Percentiles rank a stretch among this genome's conserved stretches.
Evolutionary conservation across 306 rosid genomes (phyloP).

Genomic region (Quercus engelmannii): DNA sequence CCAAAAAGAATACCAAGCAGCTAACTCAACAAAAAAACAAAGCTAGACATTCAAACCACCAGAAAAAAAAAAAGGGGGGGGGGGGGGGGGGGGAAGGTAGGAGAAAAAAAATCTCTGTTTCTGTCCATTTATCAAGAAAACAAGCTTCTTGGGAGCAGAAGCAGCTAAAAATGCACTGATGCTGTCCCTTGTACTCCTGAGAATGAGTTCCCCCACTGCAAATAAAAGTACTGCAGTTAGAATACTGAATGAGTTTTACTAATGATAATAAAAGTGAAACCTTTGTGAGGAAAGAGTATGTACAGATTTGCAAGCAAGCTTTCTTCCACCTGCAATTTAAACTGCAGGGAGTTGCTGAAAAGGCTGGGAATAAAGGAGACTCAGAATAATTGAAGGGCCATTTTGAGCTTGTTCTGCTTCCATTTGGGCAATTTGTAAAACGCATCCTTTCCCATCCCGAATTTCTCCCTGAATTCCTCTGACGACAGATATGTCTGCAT

Average conservation of each 20-base stretch:
- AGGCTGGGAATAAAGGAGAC: conserved; percentile 17
- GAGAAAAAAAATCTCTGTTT: conserved; percentile 18
- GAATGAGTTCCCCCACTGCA: conserved; percentile 47
- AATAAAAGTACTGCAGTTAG: conserved; percentile 4
- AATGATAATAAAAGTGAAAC: conserved; percentile 7
- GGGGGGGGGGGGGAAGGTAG: neutral
- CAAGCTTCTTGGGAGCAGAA: conserved; percentile 69
- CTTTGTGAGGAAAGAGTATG: conserved; percentile 12
- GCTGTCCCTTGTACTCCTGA: conserved; percentile 70
- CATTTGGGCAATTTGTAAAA: conserved; percentile 88
- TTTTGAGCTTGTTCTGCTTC: conserved; percentile 98
- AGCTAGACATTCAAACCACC: conserved; percentile 46
- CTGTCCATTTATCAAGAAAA: conserved; percentile 41
- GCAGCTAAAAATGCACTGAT: conserved; percentile 76
- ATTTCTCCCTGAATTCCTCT: conserved; percentile 72
- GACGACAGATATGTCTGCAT: conserved; percentile 81
- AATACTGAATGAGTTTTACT: conserved; percentile 18
- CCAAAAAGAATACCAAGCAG: conserved; percentile 45
- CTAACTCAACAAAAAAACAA: conserved; percentile 46
- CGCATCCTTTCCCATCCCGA: conserved; percentile 68
- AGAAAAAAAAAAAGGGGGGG: neutral
- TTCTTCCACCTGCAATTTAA: conserved; percentile 49
- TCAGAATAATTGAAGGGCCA: conserved; percentile 85
- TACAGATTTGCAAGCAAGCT: conserved; percentile 37
- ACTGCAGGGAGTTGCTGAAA: conserved; percentile 42